Percentiles rank a stretch among this genome's conserved stretches.
Conservation (phyloP, 768 basidiomycete species). For the Rhizopogon rudus region DNA sequence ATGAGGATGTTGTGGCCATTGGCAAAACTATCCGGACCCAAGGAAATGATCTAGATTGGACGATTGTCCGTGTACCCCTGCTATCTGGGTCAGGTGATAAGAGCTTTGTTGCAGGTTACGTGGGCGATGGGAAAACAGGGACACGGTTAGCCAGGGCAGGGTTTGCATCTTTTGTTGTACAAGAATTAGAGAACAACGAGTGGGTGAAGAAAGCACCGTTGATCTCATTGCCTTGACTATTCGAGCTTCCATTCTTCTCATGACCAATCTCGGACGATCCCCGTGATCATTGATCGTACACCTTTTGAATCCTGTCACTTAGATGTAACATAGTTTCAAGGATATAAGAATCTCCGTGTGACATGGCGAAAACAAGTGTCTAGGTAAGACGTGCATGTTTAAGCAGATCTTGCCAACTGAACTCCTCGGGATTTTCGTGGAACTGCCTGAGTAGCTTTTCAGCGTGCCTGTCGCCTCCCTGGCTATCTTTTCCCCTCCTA, state of each 20-base stretch:
- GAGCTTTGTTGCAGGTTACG: constrained; percentile 54
- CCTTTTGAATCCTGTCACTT: not conserved
- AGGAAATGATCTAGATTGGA: constrained; percentile 57
- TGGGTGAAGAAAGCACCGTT: constrained; percentile 49
- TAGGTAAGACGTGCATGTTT: constrained; percentile 34
- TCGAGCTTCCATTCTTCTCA: not conserved
- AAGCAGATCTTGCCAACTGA: constrained; percentile 79
- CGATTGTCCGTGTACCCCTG: constrained; percentile 63
- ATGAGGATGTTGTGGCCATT: constrained; percentile 62
- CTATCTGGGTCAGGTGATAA: constrained; percentile 45
- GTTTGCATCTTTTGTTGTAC: constrained; percentile 55
- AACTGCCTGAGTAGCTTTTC: constrained; percentile 60
- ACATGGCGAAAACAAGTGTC: not conserved
- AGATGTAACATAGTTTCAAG: not conserved
- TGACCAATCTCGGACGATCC: not conserved
- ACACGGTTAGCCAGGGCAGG: constrained; percentile 48
- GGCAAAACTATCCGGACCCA: constrained; percentile 49
- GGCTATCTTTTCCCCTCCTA: constrained; percentile 8
- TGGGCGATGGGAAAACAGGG: constrained; percentile 57
- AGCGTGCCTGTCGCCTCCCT: constrained; percentile 1
- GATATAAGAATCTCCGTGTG: not conserved
- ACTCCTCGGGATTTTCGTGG: constrained; percentile 72
- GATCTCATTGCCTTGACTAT: constrained; percentile 25
- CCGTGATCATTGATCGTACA: not conserved
- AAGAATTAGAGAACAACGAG: constrained; percentile 50